Percentiles rank a stretch among this genome's conserved stretches.
Conservation (phyloP, 768 basidiomycete species). For the Crucibulum laeve region DNA sequence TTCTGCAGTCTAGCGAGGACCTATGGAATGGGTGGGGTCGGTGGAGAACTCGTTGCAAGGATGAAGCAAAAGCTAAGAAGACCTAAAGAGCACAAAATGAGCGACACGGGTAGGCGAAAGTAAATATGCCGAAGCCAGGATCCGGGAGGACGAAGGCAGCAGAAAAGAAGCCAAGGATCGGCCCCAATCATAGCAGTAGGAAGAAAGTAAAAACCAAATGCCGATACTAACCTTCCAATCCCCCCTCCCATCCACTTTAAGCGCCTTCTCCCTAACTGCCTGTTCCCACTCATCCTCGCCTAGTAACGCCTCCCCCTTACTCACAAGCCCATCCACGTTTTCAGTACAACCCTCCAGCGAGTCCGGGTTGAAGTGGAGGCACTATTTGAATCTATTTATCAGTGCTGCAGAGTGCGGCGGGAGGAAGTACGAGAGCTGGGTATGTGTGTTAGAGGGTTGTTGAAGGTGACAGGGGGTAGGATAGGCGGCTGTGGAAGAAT, state of each 20-base stretch:
- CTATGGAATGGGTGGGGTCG: too few relatives aligned
- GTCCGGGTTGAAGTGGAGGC: constrained; percentile 92
- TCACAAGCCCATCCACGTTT: constrained; percentile 77
- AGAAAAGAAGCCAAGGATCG: too few relatives aligned
- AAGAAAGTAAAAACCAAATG: constrained; percentile 16
- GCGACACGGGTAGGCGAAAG: too few relatives aligned
- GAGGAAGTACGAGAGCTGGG: constrained; percentile 80
- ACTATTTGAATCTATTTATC: constrained; percentile 80
- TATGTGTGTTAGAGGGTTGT: constrained; percentile 61
- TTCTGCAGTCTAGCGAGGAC: constrained; percentile 70
- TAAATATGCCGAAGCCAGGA: too few relatives aligned
- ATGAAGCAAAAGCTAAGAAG: too few relatives aligned
- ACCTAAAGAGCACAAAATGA: too few relatives aligned
- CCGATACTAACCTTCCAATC: constrained; percentile 82
- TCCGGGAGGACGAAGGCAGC: too few relatives aligned
- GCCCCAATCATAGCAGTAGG: too few relatives aligned
- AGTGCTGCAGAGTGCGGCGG: constrained; percentile 61
- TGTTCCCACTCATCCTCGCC: constrained; percentile 84
- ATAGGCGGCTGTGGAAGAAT: constrained; percentile 62
- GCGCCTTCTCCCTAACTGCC: constrained; percentile 79
- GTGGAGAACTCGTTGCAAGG: too few relatives aligned
- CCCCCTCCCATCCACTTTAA: constrained; percentile 72
- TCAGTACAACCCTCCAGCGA: constrained; percentile 69
- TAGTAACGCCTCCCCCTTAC: constrained; percentile 65
- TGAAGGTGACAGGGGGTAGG: constrained; percentile 69